Base-by-base conservation (phyloP, 1,284 basidiomycete genomes). In the Sphaerobolus stellatus region DNA sequence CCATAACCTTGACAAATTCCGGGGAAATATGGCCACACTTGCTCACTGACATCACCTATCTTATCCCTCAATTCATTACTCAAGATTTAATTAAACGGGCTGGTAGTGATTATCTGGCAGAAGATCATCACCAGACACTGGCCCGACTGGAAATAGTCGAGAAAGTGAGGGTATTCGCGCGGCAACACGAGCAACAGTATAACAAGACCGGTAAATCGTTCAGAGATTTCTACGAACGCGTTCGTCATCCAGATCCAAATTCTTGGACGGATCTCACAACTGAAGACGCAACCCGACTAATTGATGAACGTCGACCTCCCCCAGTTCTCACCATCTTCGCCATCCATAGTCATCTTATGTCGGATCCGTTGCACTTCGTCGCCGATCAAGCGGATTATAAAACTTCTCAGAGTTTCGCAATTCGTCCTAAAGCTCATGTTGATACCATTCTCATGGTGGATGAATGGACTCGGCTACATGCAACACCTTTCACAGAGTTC, bases 261-360 rank as follows among this genome's bases (percentile, higher is more conserved):
- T 69, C 74, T 50, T 89, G 86, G 84, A 63, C 71, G 1, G 68
- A 72, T 5, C 69, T 82, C 24, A 80, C 82, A 1, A 65, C 82
- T 14, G 51, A 67, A 2, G 74, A 84, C 43, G 80, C 79, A n/a
- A 78, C 80, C 4, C 60, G 68, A 14, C 62, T 80, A 6, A 58
- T 86, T 13, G 64, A 72, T 5, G 48, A 61, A 3, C 62, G 58
- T n/a, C 56, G 58, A 11, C 64, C 67, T 14, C 66, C 73, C 38
- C 65, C 69, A 16, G 62, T 74, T 45, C 61, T 77, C 49, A 68
- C 71, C 34, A 64, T 79, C 8, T 81, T 90, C 58, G 91, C 88
- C 0, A 77, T 87, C 0, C 93, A 97, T 69, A 79, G 79, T 54
- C 79, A 86, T 57, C 71, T 98, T 58, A 88, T 96, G 83, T 68